Evolutionary conservation across 352 stramenopile species (phyloP), one percentile per base, ranked within the genome.

Genomic region (Phytophthora foliorum): DNA sequence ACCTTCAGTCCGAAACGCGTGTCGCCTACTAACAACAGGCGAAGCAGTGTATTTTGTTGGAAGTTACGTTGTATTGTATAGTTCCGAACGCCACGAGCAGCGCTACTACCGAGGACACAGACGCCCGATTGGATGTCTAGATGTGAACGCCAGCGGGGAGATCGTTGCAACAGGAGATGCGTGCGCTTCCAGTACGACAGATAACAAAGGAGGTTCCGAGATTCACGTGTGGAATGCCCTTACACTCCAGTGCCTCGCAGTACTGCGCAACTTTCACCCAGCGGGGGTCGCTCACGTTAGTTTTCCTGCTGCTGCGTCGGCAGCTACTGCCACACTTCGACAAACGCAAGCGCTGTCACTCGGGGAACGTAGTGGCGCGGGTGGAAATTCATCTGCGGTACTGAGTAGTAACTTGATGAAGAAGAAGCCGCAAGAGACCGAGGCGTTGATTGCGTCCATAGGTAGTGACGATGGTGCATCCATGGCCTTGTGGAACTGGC

Each of bases 401-500:
- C 48, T 81, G 10, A 90, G 77, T 10, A 84, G 75, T 44, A 81
- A 63, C 42, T 52, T 81, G 44, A 79, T 72, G 57, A 88, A 90
- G 63, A 88, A 88, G 51, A 81, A 86, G 9, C 65, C 80, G 2
- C 62, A 74, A n/a, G 82, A 90, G 34, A 85, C 81, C 0, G 83
- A 92, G 14, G 72, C 69, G 32, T 57, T 91, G 16, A 50, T 94
- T 17, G 78, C 86, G 6, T 92, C 84, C 7, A 75, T 94, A 22
- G 86, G 84, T 4, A 82, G 61, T n/a, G 88, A 93, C 10, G 61
- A 58, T 0, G 82, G 88, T 21, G 75, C 75, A 17, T 91, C 81
- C 31, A 92, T 95, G 78, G 84, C 85, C 1, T 67, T 95, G n/a
- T 95, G 88, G 88, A 80, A 95, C 53, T 95, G 88, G 88, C 77